phyloP scores from a whole-genome alignment of 2,329 filamentous ascomycete genomes.

The Moelleriella libera region DNA sequence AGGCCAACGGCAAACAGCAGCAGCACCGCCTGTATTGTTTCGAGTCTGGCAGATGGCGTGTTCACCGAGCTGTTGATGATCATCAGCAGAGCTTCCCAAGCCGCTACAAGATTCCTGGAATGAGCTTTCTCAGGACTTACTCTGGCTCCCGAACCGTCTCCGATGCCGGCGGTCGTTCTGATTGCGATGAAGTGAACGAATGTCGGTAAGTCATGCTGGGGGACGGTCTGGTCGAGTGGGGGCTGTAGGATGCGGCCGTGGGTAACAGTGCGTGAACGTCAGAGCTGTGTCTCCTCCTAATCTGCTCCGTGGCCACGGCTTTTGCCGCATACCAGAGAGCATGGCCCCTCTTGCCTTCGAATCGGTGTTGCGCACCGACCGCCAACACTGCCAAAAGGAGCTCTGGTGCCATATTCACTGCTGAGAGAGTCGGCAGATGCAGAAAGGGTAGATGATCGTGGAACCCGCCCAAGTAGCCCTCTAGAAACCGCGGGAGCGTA shows the following conservation, averaged over 20 bases:
- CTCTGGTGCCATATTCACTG: conserved; percentile 52
- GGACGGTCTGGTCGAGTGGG: conserved; percentile 44
- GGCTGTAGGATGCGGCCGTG: conserved; percentile 43
- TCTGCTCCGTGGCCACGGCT: conserved; percentile 43
- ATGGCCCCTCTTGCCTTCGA: conserved; percentile 44
- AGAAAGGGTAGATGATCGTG: conserved; percentile 44
- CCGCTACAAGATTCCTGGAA: neutral
- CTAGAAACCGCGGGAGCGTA: conserved; percentile 53
- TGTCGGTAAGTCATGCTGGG: conserved; percentile 42
- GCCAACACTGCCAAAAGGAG: conserved; percentile 53
- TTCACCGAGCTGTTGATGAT: conserved; percentile 35
- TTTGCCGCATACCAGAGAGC: conserved; percentile 48
- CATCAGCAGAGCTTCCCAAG: neutral
- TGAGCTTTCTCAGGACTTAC: conserved; percentile 24
- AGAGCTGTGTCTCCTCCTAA: conserved; percentile 39
- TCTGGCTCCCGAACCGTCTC: conserved; percentile 46
- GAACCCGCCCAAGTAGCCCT: conserved; percentile 57
- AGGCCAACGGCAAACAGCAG: conserved; percentile 46
- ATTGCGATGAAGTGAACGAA: conserved; percentile 43
- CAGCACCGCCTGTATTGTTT: conserved; percentile 51
- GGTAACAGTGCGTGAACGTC: conserved; percentile 42
- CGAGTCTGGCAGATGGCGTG: conserved; percentile 42
- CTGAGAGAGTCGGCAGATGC: conserved; percentile 51
- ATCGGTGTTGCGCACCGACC: conserved; percentile 52
- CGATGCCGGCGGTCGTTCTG: conserved; percentile 40